A percentile compares a stretch with the other conserved stretches of the same genome.
Conservation (phyloP, 2,329 filamentous ascomycete genomes). For the Fusarium sp. region DNA sequence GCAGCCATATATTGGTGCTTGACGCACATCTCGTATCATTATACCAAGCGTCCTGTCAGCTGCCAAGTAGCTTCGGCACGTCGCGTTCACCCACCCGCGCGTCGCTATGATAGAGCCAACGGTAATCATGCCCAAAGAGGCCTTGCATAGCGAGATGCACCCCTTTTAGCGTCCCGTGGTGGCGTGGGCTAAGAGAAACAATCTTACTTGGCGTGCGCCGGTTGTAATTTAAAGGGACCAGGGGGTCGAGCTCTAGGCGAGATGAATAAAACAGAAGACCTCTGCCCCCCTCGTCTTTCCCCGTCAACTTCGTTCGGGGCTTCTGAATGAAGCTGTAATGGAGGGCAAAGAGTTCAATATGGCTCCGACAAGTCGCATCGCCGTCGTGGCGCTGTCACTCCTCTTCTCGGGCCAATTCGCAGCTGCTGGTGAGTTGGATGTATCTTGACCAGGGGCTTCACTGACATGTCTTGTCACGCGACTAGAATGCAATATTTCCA, state of each 20-base stretch:
- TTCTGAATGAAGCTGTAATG: constrained; percentile 28
- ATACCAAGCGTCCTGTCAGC: neutral
- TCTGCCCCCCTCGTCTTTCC: constrained; percentile 3
- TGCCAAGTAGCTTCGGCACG: constrained; percentile 1
- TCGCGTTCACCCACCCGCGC: constrained; percentile 13
- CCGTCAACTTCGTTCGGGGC: constrained; percentile 18
- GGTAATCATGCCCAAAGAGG: constrained; percentile 27
- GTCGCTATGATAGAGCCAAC: constrained; percentile 1
- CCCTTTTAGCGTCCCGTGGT: constrained; percentile 36
- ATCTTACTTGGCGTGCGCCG: constrained; percentile 27
- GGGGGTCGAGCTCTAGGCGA: constrained; percentile 29
- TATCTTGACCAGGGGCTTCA: neutral
- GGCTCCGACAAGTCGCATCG: constrained; percentile 42
- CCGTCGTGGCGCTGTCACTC: constrained; percentile 41
- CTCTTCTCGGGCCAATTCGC: constrained; percentile 37
- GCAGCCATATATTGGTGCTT: constrained; percentile 1
- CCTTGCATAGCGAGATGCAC: neutral
- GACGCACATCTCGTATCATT: neutral
- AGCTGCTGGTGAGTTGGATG: constrained; percentile 38
- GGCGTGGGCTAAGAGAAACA: constrained; percentile 42
- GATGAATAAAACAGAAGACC: constrained; percentile 43
- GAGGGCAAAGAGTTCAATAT: constrained; percentile 39
- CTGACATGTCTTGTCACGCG: constrained; percentile 14
- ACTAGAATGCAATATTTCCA: constrained; percentile 43
- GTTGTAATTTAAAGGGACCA: constrained; percentile 28